These are phyloP conservation scores for Pyrenophora seminiperda DNA, from an alignment of 2,329 filamentous ascomycete species.

Conservation along the genomic window DNA sequence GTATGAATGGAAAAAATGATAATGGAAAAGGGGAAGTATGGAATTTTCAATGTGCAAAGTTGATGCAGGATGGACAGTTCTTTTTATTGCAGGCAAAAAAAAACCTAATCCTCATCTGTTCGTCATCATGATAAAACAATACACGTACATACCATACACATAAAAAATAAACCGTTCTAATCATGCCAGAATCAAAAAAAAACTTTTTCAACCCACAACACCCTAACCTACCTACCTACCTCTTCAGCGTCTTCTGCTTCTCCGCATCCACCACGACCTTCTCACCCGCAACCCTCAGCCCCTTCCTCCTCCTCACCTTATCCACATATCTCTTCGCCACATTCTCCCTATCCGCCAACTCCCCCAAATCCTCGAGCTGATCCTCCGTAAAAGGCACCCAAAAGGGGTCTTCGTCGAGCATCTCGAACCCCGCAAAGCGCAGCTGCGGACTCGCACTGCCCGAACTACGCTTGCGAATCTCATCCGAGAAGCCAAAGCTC, in stretches of 20 bases:
- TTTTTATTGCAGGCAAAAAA: no score
- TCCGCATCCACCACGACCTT: constrained; percentile 79
- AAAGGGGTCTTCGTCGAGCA: constrained; percentile 93
- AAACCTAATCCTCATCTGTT: no score
- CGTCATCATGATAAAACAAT: no score
- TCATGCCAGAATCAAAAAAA: no score
- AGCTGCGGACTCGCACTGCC: constrained; percentile 92
- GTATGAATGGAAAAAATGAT: no score
- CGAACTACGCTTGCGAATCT: constrained; percentile 92
- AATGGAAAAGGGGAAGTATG: no score
- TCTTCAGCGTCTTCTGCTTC: constrained; percentile 81
- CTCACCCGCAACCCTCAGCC: constrained; percentile 73
- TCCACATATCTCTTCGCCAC: constrained; percentile 97
- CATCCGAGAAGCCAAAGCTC: constrained; percentile 93
- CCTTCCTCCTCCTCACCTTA: constrained; percentile 82
- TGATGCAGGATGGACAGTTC: no score
- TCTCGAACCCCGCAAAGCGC: constrained; percentile 89
- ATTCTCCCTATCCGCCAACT: constrained; percentile 91
- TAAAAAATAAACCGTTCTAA: no score
- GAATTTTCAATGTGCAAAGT: no score
- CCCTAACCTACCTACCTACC: constrained; percentile 48
- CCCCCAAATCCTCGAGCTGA: constrained; percentile 92
- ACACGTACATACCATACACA: no score
- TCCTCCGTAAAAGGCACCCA: constrained; percentile 98
- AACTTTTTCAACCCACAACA: no score